A percentile compares a stretch with the other conserved stretches of the same genome.
phyloP scores from a whole-genome alignment of 441 rosid species.

The Eruca vesicaria region DNA sequence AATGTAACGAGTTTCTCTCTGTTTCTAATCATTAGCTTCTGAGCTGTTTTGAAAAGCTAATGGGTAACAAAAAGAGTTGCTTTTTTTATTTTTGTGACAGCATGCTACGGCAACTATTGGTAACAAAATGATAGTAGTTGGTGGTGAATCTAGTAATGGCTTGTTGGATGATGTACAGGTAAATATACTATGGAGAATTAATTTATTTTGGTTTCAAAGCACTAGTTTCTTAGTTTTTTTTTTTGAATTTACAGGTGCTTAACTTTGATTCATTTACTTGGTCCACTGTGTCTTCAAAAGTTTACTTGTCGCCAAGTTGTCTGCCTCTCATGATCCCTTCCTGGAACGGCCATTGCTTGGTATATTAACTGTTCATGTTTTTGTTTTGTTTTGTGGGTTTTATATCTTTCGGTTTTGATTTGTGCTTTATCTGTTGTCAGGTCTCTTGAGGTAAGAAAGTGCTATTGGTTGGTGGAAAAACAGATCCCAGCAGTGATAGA shows the following conservation, averaged over 20 bases:
- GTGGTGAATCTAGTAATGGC: slow-evolving; percentile 89
- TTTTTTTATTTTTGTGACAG: slow-evolving; percentile 48
- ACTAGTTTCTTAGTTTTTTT: slow-evolving; percentile 4
- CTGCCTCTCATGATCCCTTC: slow-evolving; percentile 93
- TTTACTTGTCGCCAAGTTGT: slow-evolving; percentile 89
- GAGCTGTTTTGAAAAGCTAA: slow-evolving; percentile 14
- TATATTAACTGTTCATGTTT: too few relatives aligned
- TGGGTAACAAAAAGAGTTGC: neutral
- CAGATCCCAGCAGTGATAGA: too few relatives aligned
- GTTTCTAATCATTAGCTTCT: slow-evolving; percentile 1
- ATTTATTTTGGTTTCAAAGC: neutral
- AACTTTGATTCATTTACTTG: slow-evolving; percentile 79
- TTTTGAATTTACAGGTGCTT: slow-evolving; percentile 66
- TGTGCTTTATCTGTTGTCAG: too few relatives aligned
- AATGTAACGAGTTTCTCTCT: slow-evolving; percentile 47
- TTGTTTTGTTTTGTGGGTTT: slow-evolving; percentile 1
- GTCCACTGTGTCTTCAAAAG: slow-evolving; percentile 84
- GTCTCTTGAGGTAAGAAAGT: slow-evolving; percentile 99
- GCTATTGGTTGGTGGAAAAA: too few relatives aligned
- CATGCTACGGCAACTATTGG: slow-evolving; percentile 91
- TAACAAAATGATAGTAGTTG: slow-evolving; percentile 95
- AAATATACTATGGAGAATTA: neutral
- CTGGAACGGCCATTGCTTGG: slow-evolving; percentile 98
- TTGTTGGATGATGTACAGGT: slow-evolving; percentile 97
- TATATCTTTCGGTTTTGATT: neutral